Evolutionary conservation across 129 eudicot species (phyloP), one percentile per base, ranked within the genome.

Genomic region (Pulicaria dysenterica): DNA sequence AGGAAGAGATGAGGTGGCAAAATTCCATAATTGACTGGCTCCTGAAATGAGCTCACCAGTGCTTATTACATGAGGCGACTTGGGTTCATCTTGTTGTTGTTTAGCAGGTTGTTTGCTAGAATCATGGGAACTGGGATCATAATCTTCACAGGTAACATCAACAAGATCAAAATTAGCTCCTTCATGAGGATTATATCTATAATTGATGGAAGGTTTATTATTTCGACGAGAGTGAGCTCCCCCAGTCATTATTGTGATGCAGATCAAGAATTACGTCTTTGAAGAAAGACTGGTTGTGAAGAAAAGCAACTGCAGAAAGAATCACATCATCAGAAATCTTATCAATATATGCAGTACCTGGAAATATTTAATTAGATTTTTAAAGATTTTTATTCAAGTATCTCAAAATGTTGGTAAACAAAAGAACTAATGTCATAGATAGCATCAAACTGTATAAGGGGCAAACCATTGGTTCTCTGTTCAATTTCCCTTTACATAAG

Each of bases 11-110:
- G 82, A 56, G 56, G 78, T 69, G 64, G 96, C 93, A 82, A 70
- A 49, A 57, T 75, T 70, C 98, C 98, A 94, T 63, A 87, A 65
- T 34, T 81, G 83, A 51, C 93, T 70, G 36, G 70, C 88, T 61
- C 89, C 86, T 60, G 97, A 83, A 34, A 94, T 74, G 65, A 94
- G 83, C 68, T 94, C 86, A 41, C 81, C 40, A 4, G 98, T 90
- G 82, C 89, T 90, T 72, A 84, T 38, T 14, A 81, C 70, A 41
- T 76, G 73, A 11, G 84, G 62, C 58, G 85, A 74, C 41, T 53
- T 81, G 38, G 77, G 45, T 63, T 84, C 80, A 36, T 75, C 47
- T 69, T 75, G 79, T 12, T 75, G 43, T 69, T 75, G 79, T 12
- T 67, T 77, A 55, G 69, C 34, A 37, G 79, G 68, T 74, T 64